phyloP scores from a whole-genome alignment of 345 rosid genomes.

The Pugionium dolabratum region DNA sequence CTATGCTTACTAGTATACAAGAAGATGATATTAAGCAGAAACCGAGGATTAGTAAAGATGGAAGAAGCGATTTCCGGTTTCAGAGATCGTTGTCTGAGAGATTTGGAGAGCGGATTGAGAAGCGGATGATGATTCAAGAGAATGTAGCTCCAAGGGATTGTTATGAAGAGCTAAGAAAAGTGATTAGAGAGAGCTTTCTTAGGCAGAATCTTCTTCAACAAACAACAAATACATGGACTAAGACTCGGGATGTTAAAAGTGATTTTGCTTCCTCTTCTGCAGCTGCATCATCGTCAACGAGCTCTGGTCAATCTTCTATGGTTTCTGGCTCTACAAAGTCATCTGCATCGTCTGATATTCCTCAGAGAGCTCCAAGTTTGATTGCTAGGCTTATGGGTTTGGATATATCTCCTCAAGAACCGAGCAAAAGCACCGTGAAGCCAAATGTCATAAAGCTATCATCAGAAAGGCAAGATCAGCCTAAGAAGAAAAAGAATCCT shows the following conservation, averaged over 20 bases:
- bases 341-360: conserved; percentile 39
- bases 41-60: conserved; percentile 38
- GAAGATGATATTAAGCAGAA: conserved; percentile 64
- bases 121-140: conserved; percentile 42
- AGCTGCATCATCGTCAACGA: conserved; percentile 54
- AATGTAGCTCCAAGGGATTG: conserved; percentile 51
- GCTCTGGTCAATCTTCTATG: conserved; percentile 62
- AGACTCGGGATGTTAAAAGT: conserved; percentile 34
- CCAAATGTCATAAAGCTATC: conserved; percentile 46
- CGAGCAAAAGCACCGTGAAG: conserved; percentile 25
- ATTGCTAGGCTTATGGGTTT: conserved; percentile 95
- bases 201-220: conserved; percentile 58
- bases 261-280: conserved; percentile 48
- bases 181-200: conserved; percentile 57
- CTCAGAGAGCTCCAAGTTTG: conserved; percentile 50
- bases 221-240: conserved; percentile 23
- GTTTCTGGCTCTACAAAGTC: conserved; percentile 47
- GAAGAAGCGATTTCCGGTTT: conserved; percentile 32
- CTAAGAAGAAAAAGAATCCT: conserved; percentile 41
- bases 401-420: conserved; percentile 58
- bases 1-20: conserved; percentile 74
- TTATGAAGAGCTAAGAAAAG: conserved; percentile 64
- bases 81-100: conserved; percentile 43
- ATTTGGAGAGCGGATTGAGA: conserved; percentile 32
- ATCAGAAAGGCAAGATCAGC: conserved; percentile 26